These are phyloP conservation scores for Biscogniauxia marginata DNA, from an alignment of 2,329 filamentous ascomycete genomes.

Conservation along the genomic window DNA sequence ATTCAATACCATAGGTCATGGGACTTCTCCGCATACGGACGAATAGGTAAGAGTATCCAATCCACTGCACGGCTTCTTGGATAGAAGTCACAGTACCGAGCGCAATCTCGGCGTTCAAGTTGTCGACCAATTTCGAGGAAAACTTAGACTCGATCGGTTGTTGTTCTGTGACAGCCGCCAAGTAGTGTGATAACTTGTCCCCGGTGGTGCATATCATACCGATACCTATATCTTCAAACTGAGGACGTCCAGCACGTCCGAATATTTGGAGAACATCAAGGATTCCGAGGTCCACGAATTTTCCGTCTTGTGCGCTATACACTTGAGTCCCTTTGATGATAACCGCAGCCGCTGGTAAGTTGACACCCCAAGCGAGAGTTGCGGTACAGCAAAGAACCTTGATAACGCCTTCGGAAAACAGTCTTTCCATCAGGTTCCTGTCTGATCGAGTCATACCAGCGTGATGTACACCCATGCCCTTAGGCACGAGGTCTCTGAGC, in stretches of 20 bases:
- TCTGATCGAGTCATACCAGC: constrained; percentile 95
- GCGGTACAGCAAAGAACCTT: constrained; percentile 98
- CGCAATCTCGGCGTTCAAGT: constrained; percentile 91
- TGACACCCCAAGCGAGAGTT: constrained; percentile 97
- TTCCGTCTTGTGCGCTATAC: constrained; percentile 94
- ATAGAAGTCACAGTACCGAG: constrained; percentile 95
- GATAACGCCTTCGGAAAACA: constrained; percentile 89
- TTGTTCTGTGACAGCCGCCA: constrained; percentile 90
- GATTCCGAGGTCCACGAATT: constrained; percentile 94
- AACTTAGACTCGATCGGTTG: constrained; percentile 97
- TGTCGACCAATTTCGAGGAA: constrained; percentile 90
- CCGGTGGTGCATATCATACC: constrained; percentile 97
- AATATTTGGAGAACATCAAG: constrained; percentile 98
- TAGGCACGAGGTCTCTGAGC: constrained; percentile 81
- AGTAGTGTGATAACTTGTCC: constrained; percentile 89
- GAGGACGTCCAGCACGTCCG: constrained; percentile 93
- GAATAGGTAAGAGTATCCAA: constrained; percentile 96
- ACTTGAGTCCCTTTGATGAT: constrained; percentile 98
- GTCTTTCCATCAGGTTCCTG: constrained; percentile 89
- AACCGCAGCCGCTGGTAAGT: constrained; percentile 92
- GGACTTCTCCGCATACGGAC: constrained; percentile 94
- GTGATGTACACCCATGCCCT: constrained; percentile 93
- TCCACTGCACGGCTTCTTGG: constrained; percentile 90
- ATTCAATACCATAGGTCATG: constrained; percentile 91
- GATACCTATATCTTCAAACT: constrained; percentile 96